Evolutionary conservation across 2,329 filamentous ascomycete species (phyloP), one percentile per base, ranked within the genome.

Genomic region (Calonectria ilicicola): DNA sequence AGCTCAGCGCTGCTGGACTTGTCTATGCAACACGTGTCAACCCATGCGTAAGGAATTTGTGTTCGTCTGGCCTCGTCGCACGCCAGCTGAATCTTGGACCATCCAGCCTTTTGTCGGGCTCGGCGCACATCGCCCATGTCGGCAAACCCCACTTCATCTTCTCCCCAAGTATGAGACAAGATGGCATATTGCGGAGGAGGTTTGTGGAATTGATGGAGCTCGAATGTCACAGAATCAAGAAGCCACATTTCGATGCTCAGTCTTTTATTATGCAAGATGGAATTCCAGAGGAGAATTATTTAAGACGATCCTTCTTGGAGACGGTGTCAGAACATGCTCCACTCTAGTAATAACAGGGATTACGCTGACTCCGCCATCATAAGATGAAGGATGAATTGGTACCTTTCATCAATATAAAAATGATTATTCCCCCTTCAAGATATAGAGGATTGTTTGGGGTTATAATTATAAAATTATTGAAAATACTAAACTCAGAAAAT

Each of bases 1-100:
- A 74, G 68, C 44, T 76, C 75, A n/a, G 75, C 70, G n/a, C 70
- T 73, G 29, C 68, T 72, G 15, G 66, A 64, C 66, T 76, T 76
- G 68, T 76, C 72, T 56, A 76, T 76, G 58, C 74, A 76, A 51
- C 71, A 73, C 14, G 68, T 65, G 17, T 76, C 74, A 4, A 76
- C 44, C 74, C 74, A 76, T 10, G 67, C 67, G 19, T 72, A 73
- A 3, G 63, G 26, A n/a, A 66, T 17, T 15, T 26, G 23, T 7
- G 44, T 35, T n/a, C 21, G 26, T 67, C 23, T 44, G 2, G 70
- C 67, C 19, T 66, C 42, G 1, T 64, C 35, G 51, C 70, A 73
- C n/a, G 67, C 64, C 9, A 44, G 12, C 21, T 63, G 23, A 21
- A 73, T 69, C 47, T 73, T 73, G 1, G 9, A 19, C 49, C 53